Percentiles rank a stretch among this genome's conserved stretches.
phyloP scores from a whole-genome alignment of 495 filamentous ascomycete species.

The Neurospora sp. region DNA sequence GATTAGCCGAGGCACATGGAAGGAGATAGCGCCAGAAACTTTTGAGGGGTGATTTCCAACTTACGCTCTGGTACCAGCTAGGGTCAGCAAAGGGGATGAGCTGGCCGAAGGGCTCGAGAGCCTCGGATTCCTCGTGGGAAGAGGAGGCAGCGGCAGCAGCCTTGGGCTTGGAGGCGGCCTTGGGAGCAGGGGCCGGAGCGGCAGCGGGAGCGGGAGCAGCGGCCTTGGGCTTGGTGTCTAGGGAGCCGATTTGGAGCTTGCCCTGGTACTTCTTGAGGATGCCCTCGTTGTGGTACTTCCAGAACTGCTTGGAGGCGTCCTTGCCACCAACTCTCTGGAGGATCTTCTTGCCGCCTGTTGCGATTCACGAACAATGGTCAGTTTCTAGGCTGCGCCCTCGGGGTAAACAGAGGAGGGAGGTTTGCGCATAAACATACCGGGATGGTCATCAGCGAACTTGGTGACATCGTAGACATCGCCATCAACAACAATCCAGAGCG shows the following conservation, averaged over 20 bases:
- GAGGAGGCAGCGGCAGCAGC: conserved; percentile 42
- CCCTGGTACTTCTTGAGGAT: conserved; percentile 94
- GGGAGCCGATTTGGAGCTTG: conserved; percentile 77
- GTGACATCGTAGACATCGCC: conserved; percentile 96
- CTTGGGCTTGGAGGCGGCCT: conserved; percentile 39
- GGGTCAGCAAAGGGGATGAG: conserved; percentile 89
- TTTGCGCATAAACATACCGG: conserved; percentile 41
- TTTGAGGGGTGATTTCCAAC: conserved; percentile 20
- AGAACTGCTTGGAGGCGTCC: conserved; percentile 96
- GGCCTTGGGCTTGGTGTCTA: conserved; percentile 71
- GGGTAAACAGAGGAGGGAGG: no score
- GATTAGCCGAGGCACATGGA: background rate
- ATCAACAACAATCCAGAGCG: conserved; percentile 84
- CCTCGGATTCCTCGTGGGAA: conserved; percentile 47
- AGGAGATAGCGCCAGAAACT: background rate
- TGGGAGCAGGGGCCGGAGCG: conserved; percentile 31
- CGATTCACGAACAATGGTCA: background rate
- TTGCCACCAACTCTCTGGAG: conserved; percentile 89
- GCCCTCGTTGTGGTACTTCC: conserved; percentile 95
- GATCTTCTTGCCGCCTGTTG: conserved; percentile 89
- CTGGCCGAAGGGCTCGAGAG: conserved; percentile 74
- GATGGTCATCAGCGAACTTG: conserved; percentile 89
- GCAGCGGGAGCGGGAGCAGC: conserved; percentile 44
- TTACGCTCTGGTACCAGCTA: conserved; percentile 90
- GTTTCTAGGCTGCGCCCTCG: background rate